Conservation (phyloP, 805 yeast species). For the Zygosaccharomyces pseudorouxii region DNA sequence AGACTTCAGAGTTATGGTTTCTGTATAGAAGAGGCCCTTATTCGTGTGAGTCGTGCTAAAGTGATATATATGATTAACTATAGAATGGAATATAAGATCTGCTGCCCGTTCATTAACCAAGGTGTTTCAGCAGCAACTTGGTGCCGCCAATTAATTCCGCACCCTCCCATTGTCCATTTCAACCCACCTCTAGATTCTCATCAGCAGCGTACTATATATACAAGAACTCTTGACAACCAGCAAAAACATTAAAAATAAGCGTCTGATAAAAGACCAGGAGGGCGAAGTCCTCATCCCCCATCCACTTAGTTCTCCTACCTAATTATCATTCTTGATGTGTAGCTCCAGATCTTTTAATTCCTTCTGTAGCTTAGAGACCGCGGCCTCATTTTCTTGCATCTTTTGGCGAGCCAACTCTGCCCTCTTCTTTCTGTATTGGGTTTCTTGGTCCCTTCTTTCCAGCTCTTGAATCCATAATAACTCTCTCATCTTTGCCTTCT, state of each 20-base stretch:
- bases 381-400: conserved; percentile 37
- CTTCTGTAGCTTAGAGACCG: conserved; percentile 23
- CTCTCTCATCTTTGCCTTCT: conserved; percentile 83
- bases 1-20: background rate
- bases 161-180: background rate
- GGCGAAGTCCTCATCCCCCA: no score
- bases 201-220: background rate
- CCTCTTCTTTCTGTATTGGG: conserved; percentile 60
- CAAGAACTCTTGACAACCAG: background rate
- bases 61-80: conserved; percentile 1
- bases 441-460: conserved; percentile 77
- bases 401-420: conserved; percentile 56
- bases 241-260: background rate
- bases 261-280: background rate
- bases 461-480: conserved; percentile 83
- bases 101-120: no score
- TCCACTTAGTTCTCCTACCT: background rate
- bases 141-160: background rate
- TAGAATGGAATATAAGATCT: background rate
- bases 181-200: background rate
- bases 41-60: conserved; percentile 2
- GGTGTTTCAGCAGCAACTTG: background rate
- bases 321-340: conserved; percentile 12
- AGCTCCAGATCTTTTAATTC: conserved; percentile 29
- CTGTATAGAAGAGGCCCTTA: background rate